These are phyloP conservation scores for Colletotrichum sp. DNA, from an alignment of 2,329 filamentous ascomycete genomes.

Conservation along the genomic window DNA sequence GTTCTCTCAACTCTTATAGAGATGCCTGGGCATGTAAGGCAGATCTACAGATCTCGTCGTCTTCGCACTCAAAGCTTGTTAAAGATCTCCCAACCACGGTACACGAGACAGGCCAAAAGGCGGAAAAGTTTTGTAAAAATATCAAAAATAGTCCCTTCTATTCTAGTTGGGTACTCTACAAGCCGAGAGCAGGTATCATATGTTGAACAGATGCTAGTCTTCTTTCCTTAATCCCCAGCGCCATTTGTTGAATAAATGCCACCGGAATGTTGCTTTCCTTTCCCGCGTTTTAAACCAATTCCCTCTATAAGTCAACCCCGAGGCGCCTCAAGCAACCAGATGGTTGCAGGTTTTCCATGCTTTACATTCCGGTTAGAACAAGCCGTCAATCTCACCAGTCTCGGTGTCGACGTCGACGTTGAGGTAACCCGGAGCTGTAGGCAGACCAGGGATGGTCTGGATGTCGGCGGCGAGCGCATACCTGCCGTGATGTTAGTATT, in stretches of 20 bases:
- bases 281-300: background rate
- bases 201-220: slow-evolving; percentile 23
- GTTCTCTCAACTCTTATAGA: background rate
- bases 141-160: background rate
- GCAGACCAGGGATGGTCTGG: slow-evolving; percentile 95
- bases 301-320: background rate
- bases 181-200: slow-evolving; percentile 21
- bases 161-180: background rate
- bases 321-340: background rate
- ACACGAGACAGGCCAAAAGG: background rate
- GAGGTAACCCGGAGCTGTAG: slow-evolving; percentile 92
- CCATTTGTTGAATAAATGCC: slow-evolving; percentile 25
- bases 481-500: slow-evolving; percentile 49
- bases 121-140: background rate
- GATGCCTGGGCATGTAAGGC: background rate
- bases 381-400: slow-evolving; percentile 84
- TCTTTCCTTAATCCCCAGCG: slow-evolving; percentile 19
- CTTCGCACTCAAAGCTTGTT: background rate
- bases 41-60: background rate
- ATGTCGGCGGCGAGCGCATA: slow-evolving; percentile 97
- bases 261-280: slow-evolving; percentile 13
- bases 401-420: slow-evolving; percentile 87
- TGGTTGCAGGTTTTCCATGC: background rate
- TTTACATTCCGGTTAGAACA: slow-evolving; percentile 70
- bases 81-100: background rate